Base-by-base conservation (phyloP, 1,284 basidiomycete species). In the Hypsizygus ulmarius region DNA sequence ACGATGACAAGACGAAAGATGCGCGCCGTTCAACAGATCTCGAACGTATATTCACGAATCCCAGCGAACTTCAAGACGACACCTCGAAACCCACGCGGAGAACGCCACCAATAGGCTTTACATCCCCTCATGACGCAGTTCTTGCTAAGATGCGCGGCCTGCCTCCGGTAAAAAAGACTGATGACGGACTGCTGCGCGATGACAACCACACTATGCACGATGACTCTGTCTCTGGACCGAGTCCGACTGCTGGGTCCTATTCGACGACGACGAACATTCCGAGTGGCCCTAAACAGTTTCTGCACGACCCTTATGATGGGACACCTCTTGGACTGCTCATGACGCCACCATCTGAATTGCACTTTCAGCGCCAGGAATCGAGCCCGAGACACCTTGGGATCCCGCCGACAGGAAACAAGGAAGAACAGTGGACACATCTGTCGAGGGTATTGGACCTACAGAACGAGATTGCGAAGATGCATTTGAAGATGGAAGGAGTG, bases 401-500 rank as follows among this genome's bases (percentile, higher is more conserved):
- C 21, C 4, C 52, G 41, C 16, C 57, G 47, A 3, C 40, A 15
- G 39, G 65, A 61, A 72, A 67, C 55, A 75, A 77, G 51, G 78
- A 81, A 38, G 72, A 70, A 37, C 65, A 87, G 33, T 90, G 87
- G 87, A 61, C 74, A 0, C 79, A 84, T 51, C 73, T 89, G 10
- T 78, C 78, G 12, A 73, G 72, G 39, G 81, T 89, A 15, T 63
- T 86, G 52, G 79, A 82, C 38, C 64, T 89, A 21, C 86, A 90
- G 62, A 79, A 75, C 45, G 78, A 85, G 53, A 79, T 89, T 30
- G 82, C 87, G 4, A 71, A 67, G 50, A 78, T 86, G 74, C 87
- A 89, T 60, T 66, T 82, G 14, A 77, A 82, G 33, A 85, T 89
- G 84, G 87, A 90, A 61, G 75, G 76, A 32, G 72, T 84, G 29